A percentile compares a stretch with the other conserved stretches of the same genome.
Evolutionary conservation across 1,284 basidiomycete genomes (phyloP).

Genomic region (Sphagnurus paluster): DNA sequence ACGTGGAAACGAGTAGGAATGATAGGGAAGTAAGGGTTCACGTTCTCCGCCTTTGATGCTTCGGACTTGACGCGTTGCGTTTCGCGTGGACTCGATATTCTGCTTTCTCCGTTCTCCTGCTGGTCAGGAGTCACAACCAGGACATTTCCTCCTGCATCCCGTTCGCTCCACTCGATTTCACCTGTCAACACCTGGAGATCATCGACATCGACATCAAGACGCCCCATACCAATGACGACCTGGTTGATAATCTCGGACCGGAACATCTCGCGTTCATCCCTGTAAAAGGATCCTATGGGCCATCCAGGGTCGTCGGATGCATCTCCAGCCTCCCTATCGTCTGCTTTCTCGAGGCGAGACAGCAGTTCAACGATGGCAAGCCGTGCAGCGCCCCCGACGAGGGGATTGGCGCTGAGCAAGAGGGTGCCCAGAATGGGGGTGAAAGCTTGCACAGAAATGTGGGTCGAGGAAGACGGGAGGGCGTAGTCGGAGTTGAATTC

Average conservation of each 20-base stretch:
- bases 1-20: constrained; percentile 20
- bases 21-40: constrained; percentile 45
- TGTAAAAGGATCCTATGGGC: constrained; percentile 50
- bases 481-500: constrained; percentile 38
- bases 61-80: constrained; percentile 12
- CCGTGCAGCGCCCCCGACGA: constrained; percentile 75
- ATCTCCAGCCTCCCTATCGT: constrained; percentile 39
- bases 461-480: constrained; percentile 28
- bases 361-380: constrained; percentile 80
- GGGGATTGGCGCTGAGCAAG: constrained; percentile 77
- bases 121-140: constrained; percentile 14
- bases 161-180: constrained; percentile 17
- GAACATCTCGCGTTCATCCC: constrained; percentile 60
- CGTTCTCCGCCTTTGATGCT: constrained; percentile 17
- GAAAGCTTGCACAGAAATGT: constrained; percentile 82
- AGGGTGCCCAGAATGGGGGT: constrained; percentile 91
- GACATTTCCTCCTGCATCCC: constrained; percentile 2
- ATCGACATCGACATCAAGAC: constrained; percentile 58
- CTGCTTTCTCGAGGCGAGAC: constrained; percentile 56
- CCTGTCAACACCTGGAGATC: constrained; percentile 20
- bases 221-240: constrained; percentile 86
- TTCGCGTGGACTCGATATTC: constrained; percentile 10
- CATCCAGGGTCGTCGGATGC: constrained; percentile 11
- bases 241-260: constrained; percentile 81
- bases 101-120: constrained; percentile 11